Evolutionary conservation across 108 stramenopile species (phyloP), one percentile per base, ranked within the genome.

Genomic region (Nitzschia inconspicua): DNA sequence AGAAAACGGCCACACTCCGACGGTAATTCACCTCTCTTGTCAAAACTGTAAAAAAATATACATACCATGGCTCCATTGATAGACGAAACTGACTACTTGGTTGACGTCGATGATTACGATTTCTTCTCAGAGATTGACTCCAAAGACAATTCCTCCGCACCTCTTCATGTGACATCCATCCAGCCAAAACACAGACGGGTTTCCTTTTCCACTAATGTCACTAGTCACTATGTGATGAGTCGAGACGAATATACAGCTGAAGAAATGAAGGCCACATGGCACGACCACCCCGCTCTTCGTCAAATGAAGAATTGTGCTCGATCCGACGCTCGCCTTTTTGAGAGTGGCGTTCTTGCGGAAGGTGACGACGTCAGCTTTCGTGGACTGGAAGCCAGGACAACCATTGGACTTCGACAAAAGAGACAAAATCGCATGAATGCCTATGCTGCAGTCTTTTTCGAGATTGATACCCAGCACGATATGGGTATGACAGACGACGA

Each of bases 401-500:
- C 22, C 27, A 48, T 18, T 28, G 65, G 56, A 31, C 36, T 55
- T 25, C 47, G 39, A 39, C 22, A 37, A 49, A 66, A 57, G 56
- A 48, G 47, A 25, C 36, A 48, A 57, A 66, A 49, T 34, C 44
- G 65, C 23, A 66, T 50, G 44, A 44, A 57, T 7, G 65, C 65
- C 16, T 55, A 55, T 19, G 35, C 65, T 40, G 65, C 56, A n/a
- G 65, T 66, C 13, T 57, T 66, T 28, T 57, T 66, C 39, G 65
- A 57, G 35, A 55, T 56, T 47, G 65, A 66, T 20, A 36, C 28
- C 16, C 65, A 66, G 50, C 47, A 66, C 36, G 44, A 57, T 31
- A 56, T 57, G 8, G 65, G 65, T 5, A 41, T 24, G 57, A 48
- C 44, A 13, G 65, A 66, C 43, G 54, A 55, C 8, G 65, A 66